A percentile compares a stretch with the other conserved stretches of the same genome.
These are phyloP conservation scores for Starmera quercuum DNA, from an alignment of 805 yeast genomes.

Conservation along the genomic window DNA sequence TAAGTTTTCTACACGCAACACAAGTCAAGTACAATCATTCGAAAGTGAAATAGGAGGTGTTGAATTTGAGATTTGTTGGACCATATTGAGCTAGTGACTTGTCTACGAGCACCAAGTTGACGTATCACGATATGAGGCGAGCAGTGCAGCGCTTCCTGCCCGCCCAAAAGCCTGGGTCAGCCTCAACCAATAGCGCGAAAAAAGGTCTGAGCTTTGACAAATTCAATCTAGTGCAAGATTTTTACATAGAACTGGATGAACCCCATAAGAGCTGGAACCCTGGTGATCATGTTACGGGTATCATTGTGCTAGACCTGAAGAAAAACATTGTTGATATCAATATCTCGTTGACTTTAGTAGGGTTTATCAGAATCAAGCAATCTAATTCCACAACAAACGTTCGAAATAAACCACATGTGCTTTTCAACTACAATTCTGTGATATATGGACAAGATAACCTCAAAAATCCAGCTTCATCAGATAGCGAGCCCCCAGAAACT, in stretches of 20 bases:
- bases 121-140: too few relatives aligned
- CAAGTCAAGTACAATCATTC: too few relatives aligned
- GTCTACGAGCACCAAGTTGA: too few relatives aligned
- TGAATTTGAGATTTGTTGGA: too few relatives aligned
- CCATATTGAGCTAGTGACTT: too few relatives aligned
- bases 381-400: slow-evolving; percentile 42
- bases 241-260: slow-evolving; percentile 61
- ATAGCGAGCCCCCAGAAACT: slow-evolving; percentile 7
- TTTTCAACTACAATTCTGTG: slow-evolving; percentile 52
- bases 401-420: slow-evolving; percentile 39
- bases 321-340: slow-evolving; percentile 47
- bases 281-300: slow-evolving; percentile 67
- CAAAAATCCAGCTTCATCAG: slow-evolving; percentile 1
- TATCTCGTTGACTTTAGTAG: slow-evolving; percentile 46
- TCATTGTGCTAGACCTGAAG: slow-evolving; percentile 46
- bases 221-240: slow-evolving; percentile 43
- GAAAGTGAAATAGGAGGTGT: too few relatives aligned
- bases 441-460: slow-evolving; percentile 42
- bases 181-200: slow-evolving; percentile 10
- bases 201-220: slow-evolving; percentile 17
- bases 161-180: slow-evolving; percentile 4
- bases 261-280: slow-evolving; percentile 78
- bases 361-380: slow-evolving; percentile 48
- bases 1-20: too few relatives aligned
- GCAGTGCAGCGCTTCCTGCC: slow-evolving; percentile 20